Base-by-base conservation (phyloP, 805 yeast genomes). In the Cyberlindnera amylophila region DNA sequence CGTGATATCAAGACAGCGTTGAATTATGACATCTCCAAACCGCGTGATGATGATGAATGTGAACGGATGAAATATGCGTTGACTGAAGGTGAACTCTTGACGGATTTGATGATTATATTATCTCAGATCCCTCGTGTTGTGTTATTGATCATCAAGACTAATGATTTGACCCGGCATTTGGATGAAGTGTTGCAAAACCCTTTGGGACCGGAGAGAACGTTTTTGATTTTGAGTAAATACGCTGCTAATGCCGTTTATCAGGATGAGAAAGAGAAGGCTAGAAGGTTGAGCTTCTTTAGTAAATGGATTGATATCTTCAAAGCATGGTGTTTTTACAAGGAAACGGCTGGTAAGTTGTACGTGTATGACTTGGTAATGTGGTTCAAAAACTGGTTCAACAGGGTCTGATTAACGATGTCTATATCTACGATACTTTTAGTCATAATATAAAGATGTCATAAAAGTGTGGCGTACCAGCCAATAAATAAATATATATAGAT, bases 101-200 rank as follows among this genome's bases (percentile, higher is more conserved):
- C 81, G 15, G 84, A 82, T 52, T 68, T 93, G 55, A 90, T 93
- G 95, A 65, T 74, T 13, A 74, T 93, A 36, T 68, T 93, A 32
- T 78, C 90, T 11, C 67, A 74, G 13, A 79, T 93, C 67, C 99
- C 99, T 2, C 70, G 90, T 34, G 79, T 90, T 14, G 96, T 93
- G 17, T 62, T 93, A 23, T 71, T 93, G 47, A 86, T 93, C 36
- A 68, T 93, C 56, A 93, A 93, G 59, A 95, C 99, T 0, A 93
- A 93, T 60, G 99, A 93, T 65, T 71, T 93, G 38, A 88, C 96
- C 0, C 73, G 99, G 54, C 83, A 81, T 53, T 69, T 93, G 36
- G 99, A 93, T 62, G 98, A 91, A 57, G 70, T 76, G 42, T 70
- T 91, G 42, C 76, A 84, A 36, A 80, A 81, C 47, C 95, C 96